Percentiles rank a stretch among this genome's conserved stretches.
Conservation (phyloP, 1,284 basidiomycete species). For the Cystobasidium sp. region DNA sequence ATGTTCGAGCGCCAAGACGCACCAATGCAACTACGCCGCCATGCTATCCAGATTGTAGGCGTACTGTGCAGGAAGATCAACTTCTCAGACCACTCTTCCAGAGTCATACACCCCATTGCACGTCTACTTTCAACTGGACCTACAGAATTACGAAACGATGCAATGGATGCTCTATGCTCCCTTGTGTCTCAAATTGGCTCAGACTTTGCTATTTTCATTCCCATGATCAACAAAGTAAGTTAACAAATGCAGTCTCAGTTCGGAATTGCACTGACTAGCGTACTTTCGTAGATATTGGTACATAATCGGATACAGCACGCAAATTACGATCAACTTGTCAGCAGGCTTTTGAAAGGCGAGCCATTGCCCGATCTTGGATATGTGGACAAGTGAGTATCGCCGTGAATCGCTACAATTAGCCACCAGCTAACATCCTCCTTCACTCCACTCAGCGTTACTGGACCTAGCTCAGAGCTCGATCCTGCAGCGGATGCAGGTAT, state of each 20-base stretch:
- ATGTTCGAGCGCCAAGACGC: conserved; percentile 86
- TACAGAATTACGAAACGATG: conserved; percentile 76
- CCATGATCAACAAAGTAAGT: conserved; percentile 90
- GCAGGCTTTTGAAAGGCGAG: conserved; percentile 89
- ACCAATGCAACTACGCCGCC: conserved; percentile 75
- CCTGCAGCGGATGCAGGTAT: conserved; percentile 66
- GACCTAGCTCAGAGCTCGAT: conserved; percentile 55
- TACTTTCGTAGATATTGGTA: conserved; percentile 66
- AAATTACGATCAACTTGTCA: conserved; percentile 85
- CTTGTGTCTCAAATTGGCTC: conserved; percentile 91
- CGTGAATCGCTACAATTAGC: background rate
- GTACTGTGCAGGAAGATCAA: conserved; percentile 91
- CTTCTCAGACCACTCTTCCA: conserved; percentile 97
- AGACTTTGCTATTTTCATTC: conserved; percentile 96
- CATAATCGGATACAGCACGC: conserved; percentile 81
- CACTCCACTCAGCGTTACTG: background rate
- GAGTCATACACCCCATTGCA: conserved; percentile 94
- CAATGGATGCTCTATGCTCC: conserved; percentile 93
- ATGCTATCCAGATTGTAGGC: conserved; percentile 89
- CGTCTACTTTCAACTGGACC: conserved; percentile 82
- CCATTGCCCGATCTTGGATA: conserved; percentile 69
- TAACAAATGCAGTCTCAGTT: background rate
- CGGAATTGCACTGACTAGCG: background rate
- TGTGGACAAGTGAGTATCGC: conserved; percentile 57
- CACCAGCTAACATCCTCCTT: background rate